A percentile compares a stretch with the other conserved stretches of the same genome.
These are phyloP conservation scores for Zalerion maritima DNA, from an alignment of 495 filamentous ascomycete genomes.

Conservation along the genomic window DNA sequence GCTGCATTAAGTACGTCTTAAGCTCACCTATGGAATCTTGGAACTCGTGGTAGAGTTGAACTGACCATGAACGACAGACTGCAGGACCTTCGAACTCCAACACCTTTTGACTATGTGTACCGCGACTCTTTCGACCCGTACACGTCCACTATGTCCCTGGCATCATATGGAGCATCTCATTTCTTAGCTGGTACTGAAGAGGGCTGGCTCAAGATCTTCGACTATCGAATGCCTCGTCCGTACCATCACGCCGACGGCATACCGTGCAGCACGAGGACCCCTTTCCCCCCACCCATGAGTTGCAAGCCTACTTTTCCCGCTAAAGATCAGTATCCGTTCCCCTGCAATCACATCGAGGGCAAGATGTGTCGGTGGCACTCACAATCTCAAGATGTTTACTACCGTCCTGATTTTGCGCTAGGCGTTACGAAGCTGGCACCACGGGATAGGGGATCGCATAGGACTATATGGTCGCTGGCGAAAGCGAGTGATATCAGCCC, in stretches of 20 bases:
- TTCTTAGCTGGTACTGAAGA: conserved; percentile 27
- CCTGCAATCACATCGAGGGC: conserved; percentile 16
- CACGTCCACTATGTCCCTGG: conserved; percentile 22
- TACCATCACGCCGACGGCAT: conserved; percentile 30
- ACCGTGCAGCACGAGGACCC: conserved; percentile 16
- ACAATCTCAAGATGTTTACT: conserved; percentile 23
- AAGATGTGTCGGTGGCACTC: conserved; percentile 26
- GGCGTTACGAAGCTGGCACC: no score
- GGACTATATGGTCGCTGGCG: conserved; percentile 25
- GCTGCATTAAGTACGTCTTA: conserved; percentile 21
- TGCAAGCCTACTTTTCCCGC: conserved; percentile 6
- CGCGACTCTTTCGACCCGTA: conserved; percentile 29
- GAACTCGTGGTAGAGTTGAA: no score
- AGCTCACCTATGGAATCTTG: no score
- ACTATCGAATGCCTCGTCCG: conserved; percentile 29
- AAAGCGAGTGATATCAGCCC: conserved; percentile 25
- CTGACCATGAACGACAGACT: no score
- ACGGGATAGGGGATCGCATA: no score
- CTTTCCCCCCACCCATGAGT: conserved; percentile 18
- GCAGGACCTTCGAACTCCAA: conserved; percentile 27
- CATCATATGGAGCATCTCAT: conserved; percentile 26
- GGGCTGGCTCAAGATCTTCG: conserved; percentile 28
- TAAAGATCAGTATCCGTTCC: background rate
- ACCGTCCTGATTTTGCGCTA: conserved; percentile 29
- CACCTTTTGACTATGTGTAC: conserved; percentile 20